A percentile compares a stretch with the other conserved stretches of the same genome.
Evolutionary conservation across 768 basidiomycete genomes (phyloP).

Genomic region (Tylopilus plumbeoviolaceoides): DNA sequence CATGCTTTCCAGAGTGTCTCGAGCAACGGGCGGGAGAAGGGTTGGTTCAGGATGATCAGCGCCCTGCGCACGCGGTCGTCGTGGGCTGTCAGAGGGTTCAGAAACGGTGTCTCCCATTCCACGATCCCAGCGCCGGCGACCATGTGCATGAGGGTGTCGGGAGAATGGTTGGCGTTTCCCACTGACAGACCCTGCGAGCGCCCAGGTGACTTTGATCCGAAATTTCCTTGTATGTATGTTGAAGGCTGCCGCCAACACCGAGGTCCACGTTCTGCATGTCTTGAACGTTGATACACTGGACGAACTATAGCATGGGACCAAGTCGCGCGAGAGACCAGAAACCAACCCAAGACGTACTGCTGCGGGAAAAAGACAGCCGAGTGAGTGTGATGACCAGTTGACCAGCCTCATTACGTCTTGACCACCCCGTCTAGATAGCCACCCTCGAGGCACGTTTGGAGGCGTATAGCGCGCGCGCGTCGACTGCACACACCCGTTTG

Average conservation of each 20-base stretch:
- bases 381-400: slow-evolving; percentile 3
- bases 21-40: slow-evolving; percentile 65
- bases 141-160: too few species aligned
- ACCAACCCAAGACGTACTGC: slow-evolving; percentile 12
- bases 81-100: slow-evolving; percentile 17
- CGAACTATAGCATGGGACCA: slow-evolving; percentile 23
- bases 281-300: too few species aligned
- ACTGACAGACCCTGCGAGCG: too few species aligned
- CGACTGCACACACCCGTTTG: slow-evolving; percentile 45
- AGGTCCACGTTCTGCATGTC: too few species aligned
- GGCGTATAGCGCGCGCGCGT: slow-evolving; percentile 36
- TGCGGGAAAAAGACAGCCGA: slow-evolving; percentile 27
- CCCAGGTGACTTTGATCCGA: too few species aligned
- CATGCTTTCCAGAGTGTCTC: slow-evolving; percentile 52
- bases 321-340: slow-evolving; percentile 16
- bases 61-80: slow-evolving; percentile 34
- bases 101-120: slow-evolving; percentile 26
- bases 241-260: too few species aligned
- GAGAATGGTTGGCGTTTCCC: too few species aligned
- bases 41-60: slow-evolving; percentile 88
- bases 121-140: not conserved
- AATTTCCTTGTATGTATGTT: too few species aligned
- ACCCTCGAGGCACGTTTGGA: slow-evolving; percentile 31
- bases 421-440: slow-evolving; percentile 18
- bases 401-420: too few species aligned